Conservation (phyloP, 495 filamentous ascomycete species). For the Xylaria curta region DNA sequence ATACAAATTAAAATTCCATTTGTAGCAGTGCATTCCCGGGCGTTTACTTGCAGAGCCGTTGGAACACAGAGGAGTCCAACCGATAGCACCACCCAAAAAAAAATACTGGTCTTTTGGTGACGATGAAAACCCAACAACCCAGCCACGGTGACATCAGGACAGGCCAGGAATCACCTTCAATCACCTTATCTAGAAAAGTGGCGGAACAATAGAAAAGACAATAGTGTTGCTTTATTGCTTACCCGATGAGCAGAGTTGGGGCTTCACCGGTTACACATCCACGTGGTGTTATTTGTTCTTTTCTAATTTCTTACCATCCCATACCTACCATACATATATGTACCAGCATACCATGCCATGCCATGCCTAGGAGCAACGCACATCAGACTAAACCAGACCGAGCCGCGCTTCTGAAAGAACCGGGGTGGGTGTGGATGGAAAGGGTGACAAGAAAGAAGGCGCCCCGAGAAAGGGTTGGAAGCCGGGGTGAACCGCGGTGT, state of each 20-base stretch:
- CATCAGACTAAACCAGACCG: slow-evolving; percentile 15
- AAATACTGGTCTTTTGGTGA: background rate
- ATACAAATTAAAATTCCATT: background rate
- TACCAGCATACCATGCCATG: too few species aligned
- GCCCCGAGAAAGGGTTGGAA: slow-evolving; percentile 22
- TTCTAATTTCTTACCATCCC: background rate
- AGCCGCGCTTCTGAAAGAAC: slow-evolving; percentile 15
- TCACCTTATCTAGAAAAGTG: background rate
- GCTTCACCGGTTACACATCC: slow-evolving; percentile 21
- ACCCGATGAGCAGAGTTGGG: slow-evolving; percentile 13
- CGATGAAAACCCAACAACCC: background rate
- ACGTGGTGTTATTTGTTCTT: background rate
- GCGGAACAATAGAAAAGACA: slow-evolving; percentile 25
- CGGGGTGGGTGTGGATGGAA: background rate
- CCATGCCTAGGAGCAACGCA: background rate
- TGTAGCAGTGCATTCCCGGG: background rate
- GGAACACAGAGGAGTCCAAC: background rate
- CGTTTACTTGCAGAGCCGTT: slow-evolving; percentile 17
- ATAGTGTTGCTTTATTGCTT: slow-evolving; percentile 24
- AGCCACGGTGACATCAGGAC: slow-evolving; percentile 14
- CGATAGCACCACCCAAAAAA: background rate
- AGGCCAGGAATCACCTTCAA: background rate
- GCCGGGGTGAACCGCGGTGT: slow-evolving; percentile 24
- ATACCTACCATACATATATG: background rate
- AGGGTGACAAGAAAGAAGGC: slow-evolving; percentile 10